Evolutionary conservation across 2,329 filamentous ascomycete species (phyloP).

Genomic region (Fusarium sp.): DNA sequence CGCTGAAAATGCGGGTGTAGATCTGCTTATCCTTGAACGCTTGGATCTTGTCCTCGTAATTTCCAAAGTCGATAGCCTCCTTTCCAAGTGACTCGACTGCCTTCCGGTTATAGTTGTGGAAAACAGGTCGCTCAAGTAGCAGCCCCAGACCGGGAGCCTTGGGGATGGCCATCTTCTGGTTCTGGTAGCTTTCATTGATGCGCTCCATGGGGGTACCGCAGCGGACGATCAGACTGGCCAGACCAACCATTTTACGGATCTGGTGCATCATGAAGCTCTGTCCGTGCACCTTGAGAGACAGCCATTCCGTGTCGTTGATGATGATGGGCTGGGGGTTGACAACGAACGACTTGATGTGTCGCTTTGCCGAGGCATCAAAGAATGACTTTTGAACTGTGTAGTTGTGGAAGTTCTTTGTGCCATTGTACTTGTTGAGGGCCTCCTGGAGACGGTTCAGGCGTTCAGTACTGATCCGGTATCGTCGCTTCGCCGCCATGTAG

Average conservation of each 20-base stretch:
- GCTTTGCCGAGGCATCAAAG: conserved; percentile 83
- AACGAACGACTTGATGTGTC: conserved; percentile 91
- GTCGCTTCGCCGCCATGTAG: conserved; percentile 82
- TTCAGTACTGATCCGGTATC: conserved; percentile 78
- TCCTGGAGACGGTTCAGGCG: conserved; percentile 80
- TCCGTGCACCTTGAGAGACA: conserved; percentile 94
- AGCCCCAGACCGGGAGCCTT: conserved; percentile 92
- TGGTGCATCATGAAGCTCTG: conserved; percentile 99
- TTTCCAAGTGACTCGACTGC: conserved; percentile 70
- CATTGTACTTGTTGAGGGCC: conserved; percentile 77
- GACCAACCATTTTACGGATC: conserved; percentile 98
- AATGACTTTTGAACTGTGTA: conserved; percentile 91
- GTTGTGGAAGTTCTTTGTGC: conserved; percentile 95
- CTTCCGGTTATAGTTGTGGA: conserved; percentile 85
- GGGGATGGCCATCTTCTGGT: conserved; percentile 82
- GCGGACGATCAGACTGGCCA: conserved; percentile 84
- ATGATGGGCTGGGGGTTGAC: conserved; percentile 79
- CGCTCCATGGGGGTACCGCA: conserved; percentile 79
- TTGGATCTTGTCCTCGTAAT: conserved; percentile 79
- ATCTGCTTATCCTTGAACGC: conserved; percentile 94
- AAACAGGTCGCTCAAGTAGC: conserved; percentile 89
- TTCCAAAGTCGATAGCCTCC: conserved; percentile 79
- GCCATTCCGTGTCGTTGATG: conserved; percentile 93
- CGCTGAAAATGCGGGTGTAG: conserved; percentile 88
- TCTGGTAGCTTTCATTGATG: conserved; percentile 77